Evolutionary conservation across 2,329 filamentous ascomycete species (phyloP).

Genomic region (Scedosporium apiospermum): DNA sequence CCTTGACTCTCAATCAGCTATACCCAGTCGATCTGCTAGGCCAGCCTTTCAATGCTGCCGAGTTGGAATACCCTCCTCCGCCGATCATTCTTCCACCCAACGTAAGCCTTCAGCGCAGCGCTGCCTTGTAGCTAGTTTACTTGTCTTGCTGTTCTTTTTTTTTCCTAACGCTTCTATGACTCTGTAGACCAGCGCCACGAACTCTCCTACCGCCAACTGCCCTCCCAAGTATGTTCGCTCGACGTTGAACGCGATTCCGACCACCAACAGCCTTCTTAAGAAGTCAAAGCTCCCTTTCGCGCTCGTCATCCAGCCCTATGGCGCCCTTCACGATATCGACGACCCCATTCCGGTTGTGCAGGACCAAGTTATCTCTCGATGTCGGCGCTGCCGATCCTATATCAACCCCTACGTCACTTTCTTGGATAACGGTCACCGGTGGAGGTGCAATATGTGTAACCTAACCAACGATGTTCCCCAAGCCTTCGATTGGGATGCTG

Average conservation of each 20-base stretch:
- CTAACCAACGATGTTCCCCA: constrained; percentile 98
- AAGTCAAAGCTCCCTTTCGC: constrained; percentile 95
- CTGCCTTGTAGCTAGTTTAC: not conserved
- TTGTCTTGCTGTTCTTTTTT: not conserved
- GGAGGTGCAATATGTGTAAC: constrained; percentile 99
- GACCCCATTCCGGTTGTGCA: constrained; percentile 86
- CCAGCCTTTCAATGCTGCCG: constrained; percentile 87
- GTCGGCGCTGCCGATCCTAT: constrained; percentile 89
- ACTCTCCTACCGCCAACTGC: constrained; percentile 85
- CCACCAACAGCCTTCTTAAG: constrained; percentile 85
- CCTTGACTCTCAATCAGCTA: constrained; percentile 62
- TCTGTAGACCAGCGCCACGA: constrained; percentile 72
- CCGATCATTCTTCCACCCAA: constrained; percentile 86
- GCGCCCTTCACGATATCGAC: constrained; percentile 83
- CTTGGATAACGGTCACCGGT: constrained; percentile 91
- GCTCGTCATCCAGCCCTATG: constrained; percentile 92
- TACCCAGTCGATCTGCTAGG: constrained; percentile 86
- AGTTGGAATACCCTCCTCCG: constrained; percentile 84
- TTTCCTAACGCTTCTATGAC: constrained; percentile 2
- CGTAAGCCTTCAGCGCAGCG: constrained; percentile 45
- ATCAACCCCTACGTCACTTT: constrained; percentile 98
- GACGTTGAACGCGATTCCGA: constrained; percentile 87
- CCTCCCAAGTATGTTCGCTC: constrained; percentile 90
- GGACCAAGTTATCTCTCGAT: constrained; percentile 95
- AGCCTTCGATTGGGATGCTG: constrained; percentile 95